Evolutionary conservation across 2,329 filamentous ascomycete genomes (phyloP).

Genomic region (Bipolaris gigantea): DNA sequence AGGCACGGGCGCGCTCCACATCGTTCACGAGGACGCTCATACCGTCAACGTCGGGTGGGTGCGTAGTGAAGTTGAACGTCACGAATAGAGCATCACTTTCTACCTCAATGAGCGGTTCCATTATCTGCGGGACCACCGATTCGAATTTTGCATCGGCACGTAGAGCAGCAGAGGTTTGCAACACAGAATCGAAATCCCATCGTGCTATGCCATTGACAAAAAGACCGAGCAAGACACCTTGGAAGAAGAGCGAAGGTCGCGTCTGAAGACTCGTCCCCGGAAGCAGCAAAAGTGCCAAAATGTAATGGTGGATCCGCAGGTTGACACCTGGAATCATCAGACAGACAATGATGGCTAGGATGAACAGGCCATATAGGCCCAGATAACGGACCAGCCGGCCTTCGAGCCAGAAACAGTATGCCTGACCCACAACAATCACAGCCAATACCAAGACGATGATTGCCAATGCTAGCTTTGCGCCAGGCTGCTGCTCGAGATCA

Average conservation of each 20-base stretch:
- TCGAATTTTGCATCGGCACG: slow-evolving; percentile 56
- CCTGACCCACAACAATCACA: slow-evolving; percentile 69
- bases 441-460: slow-evolving; percentile 72
- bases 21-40: slow-evolving; percentile 82
- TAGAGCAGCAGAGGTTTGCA: slow-evolving; percentile 78
- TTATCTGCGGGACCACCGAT: slow-evolving; percentile 59
- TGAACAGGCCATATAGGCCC: slow-evolving; percentile 72
- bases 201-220: slow-evolving; percentile 44
- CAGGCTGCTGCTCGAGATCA: slow-evolving; percentile 85
- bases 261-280: slow-evolving; percentile 43
- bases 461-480: slow-evolving; percentile 77
- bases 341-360: slow-evolving; percentile 66
- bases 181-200: slow-evolving; percentile 57
- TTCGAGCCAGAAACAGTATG: slow-evolving; percentile 85
- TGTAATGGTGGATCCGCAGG: slow-evolving; percentile 80
- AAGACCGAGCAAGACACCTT: slow-evolving; percentile 41
- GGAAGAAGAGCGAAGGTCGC: slow-evolving; percentile 39
- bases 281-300: slow-evolving; percentile 39
- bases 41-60: slow-evolving; percentile 62
- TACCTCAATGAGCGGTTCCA: slow-evolving; percentile 21
- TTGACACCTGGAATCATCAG: slow-evolving; percentile 73
- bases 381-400: slow-evolving; percentile 77
- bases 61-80: slow-evolving; percentile 60
- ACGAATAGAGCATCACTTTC: slow-evolving; percentile 52
- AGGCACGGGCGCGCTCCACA: slow-evolving; percentile 63